Evolutionary conservation across 306 rosid species (phyloP), one percentile per base, ranked within the genome.

Genomic region (Quercus dentata): DNA sequence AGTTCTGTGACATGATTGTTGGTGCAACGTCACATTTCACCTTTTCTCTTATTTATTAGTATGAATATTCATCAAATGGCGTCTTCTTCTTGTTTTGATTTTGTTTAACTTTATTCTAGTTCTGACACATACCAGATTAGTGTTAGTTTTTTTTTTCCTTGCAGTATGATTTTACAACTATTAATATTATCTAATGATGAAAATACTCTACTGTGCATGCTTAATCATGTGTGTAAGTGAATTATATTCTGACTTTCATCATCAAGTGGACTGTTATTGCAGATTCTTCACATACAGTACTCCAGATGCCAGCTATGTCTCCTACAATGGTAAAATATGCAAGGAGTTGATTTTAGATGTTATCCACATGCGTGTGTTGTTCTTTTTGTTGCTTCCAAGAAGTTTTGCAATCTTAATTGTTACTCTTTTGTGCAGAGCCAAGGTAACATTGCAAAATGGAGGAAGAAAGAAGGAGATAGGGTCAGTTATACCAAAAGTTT

Each of bases 381-480:
- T 73, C 62, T 30, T 75, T 67, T 78, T 61, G 71, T 76, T 52
- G 73, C 79, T 73, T 84, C 57, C 76, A 52, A 68, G 69, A 56
- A 83, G 31, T 81, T 62, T 78, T 69, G 11, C 54, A 31, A 85
- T 74, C 73, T 58, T 83, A 46, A 20, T 62, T 77, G 63, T 79
- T 69, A 25, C 80, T 80, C 52, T 81, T 85, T 82, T 14, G n/a
- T 74, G 19, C 84, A 95, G 99, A 90, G 55, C 83, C 99, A 92
- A 89, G 99, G 99, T 58, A 95, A 92, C 83, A 90, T 95, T 82
- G 87, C 90, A 73, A 95, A 87, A 82, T 95, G 99, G 99, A 84
- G 81, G 78, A 95, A 95, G 85, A 92, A 92, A 71, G 98, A 92
- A 90, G 99, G 98, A 65, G 99, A 95, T 74, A 92, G 90, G 99